These are phyloP conservation scores for Gracilaria gracilis DNA, from an alignment of 23 red algal genomes.

Conservation along the genomic window DNA sequence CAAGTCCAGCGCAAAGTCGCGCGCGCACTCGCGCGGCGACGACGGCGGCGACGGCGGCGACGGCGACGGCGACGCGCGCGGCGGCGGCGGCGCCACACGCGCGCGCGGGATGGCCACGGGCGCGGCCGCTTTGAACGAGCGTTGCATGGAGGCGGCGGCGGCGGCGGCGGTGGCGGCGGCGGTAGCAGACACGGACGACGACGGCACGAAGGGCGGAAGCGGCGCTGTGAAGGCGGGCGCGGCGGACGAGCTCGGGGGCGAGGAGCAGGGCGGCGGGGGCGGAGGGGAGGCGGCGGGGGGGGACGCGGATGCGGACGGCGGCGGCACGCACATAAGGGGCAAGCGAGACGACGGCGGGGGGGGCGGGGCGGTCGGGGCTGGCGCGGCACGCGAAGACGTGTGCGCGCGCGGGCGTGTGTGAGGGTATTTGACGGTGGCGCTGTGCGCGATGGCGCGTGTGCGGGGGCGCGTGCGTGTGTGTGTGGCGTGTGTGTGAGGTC, in stretches of 20 bases:
- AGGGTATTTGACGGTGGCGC: too few species aligned
- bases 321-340: background rate
- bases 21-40: background rate
- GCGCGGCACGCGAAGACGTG: too few species aligned
- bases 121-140: constrained; percentile 31
- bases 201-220: background rate
- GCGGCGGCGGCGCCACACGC: background rate
- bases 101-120: constrained; percentile 21
- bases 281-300: background rate
- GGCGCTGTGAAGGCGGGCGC: background rate
- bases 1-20: constrained; percentile 18
- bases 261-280: background rate
- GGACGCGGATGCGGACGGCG: background rate
- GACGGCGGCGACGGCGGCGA: background rate
- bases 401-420: too few species aligned
- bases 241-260: background rate
- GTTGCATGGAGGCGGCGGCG: constrained; percentile 7
- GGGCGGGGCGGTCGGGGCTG: constrained; percentile 9
- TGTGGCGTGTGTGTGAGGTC: too few species aligned
- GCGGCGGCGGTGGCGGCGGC: background rate
- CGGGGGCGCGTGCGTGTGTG: too few species aligned
- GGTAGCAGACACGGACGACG: background rate
- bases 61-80: background rate
- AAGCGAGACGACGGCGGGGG: too few species aligned
- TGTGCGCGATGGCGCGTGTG: too few species aligned